Base-by-base conservation (phyloP, 306 rosid genomes). In the Fragaria ananassa region DNA sequence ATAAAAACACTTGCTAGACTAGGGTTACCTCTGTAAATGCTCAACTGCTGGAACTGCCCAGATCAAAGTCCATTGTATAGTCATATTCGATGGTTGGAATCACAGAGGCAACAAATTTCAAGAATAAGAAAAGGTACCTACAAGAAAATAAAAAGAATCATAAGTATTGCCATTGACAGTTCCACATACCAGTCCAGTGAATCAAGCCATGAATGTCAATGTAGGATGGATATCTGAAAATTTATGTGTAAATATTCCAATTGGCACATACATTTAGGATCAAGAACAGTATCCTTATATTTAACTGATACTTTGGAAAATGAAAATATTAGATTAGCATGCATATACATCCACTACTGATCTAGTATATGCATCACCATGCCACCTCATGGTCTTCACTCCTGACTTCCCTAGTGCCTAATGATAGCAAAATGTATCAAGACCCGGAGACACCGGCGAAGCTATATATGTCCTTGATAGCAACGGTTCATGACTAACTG, bases 81-180 rank as follows among this genome's bases (percentile, higher is more conserved):
- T 95, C 97, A 78, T 92, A 95, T 84, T 95, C 99, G 2, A 95
- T 95, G 3, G 97, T 95, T 14, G 99, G 99, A 78, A 95, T 95
- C 58, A 95, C 99, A 63, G 99, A 95, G 56, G 99, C 99, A 85
- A 95, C 88, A 71, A 95, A 95, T 75, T 95, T 95, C 86, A 95
- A 80, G 96, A 95, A 95, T 62, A 95, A 84, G 88, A 95, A 92
- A 42, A 95, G 86, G 85, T 95, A 95, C 97, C 98, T 95, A 71
- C 78, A 80, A 34, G 74, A 67, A 34, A 44, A 13, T 10, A 46
- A 74, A 11, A 29, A 45, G 41, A 60, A 6, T 44, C 17, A 21
- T 39, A 72, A 14, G 54, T 41, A 2, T 68, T 58, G 25, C 29
- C 27, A 74, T 25, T 25, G 53, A 25, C 25, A 42, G 39, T 25